Percentiles rank a stretch among this genome's conserved stretches.
Evolutionary conservation across 805 yeast genomes (phyloP).

Genomic region (Yarrowia phangngaensis): DNA sequence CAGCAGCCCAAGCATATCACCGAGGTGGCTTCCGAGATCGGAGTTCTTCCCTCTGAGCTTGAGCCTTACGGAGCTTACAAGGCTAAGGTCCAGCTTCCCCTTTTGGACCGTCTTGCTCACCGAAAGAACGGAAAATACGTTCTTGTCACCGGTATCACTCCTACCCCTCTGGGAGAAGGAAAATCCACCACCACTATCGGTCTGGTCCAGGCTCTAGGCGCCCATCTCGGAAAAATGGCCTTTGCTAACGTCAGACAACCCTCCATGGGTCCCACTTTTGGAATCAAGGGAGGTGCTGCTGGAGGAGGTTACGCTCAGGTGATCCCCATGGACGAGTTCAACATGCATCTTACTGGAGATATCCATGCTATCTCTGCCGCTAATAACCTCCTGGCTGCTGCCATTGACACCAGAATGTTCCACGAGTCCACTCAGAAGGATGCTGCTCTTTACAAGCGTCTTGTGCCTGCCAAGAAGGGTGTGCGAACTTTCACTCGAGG

Average conservation of each 20-base stretch:
- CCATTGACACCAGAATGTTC: conserved; percentile 94
- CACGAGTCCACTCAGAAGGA: conserved; percentile 87
- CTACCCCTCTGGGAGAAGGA: conserved; percentile 98
- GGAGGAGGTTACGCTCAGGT: conserved; percentile 99
- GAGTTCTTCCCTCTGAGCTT: conserved; percentile 71
- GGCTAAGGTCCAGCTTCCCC: conserved; percentile 76
- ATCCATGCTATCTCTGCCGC: conserved; percentile 96
- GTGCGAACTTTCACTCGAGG: conserved; percentile 70
- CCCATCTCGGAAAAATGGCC: conserved; percentile 73
- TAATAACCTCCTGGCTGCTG: conserved; percentile 90
- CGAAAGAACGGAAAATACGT: conserved; percentile 78
- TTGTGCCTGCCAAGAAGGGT: conserved; percentile 82
- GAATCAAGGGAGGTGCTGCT: conserved; percentile 99
- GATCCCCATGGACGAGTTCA: conserved; percentile 98
- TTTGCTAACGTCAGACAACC: conserved; percentile 97
- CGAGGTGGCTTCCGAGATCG: conserved; percentile 73
- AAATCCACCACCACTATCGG: conserved; percentile 96
- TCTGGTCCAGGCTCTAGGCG: conserved; percentile 90
- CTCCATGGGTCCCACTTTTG: conserved; percentile 98
- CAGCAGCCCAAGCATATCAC: conserved; percentile 82
- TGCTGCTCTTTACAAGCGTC: conserved; percentile 71
- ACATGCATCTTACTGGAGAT: conserved; percentile 96
- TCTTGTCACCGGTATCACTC: conserved; percentile 94
- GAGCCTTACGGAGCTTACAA: conserved; percentile 88
- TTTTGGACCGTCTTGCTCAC: conserved; percentile 61